These are phyloP conservation scores for Russula ochroleuca DNA, from an alignment of 768 basidiomycete species.

Conservation along the genomic window DNA sequence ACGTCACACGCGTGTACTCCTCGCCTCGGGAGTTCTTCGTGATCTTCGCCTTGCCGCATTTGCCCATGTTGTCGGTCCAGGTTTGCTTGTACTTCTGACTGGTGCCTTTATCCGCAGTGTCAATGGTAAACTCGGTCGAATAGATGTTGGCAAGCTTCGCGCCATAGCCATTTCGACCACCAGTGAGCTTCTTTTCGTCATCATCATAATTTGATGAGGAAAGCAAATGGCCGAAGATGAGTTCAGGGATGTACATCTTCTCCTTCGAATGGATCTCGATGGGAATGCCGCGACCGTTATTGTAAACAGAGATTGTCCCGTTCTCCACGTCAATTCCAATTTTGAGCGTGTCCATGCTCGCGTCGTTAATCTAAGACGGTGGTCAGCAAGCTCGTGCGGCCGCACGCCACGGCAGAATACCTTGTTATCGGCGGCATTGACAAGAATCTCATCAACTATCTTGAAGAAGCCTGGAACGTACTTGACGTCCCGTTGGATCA, in stretches of 20 bases:
- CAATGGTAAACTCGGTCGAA: constrained; percentile 91
- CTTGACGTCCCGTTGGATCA: constrained; percentile 76
- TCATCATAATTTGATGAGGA: constrained; percentile 98
- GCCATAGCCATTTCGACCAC: constrained; percentile 97
- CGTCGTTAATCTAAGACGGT: constrained; percentile 77
- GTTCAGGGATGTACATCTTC: constrained; percentile 92
- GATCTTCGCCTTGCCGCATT: constrained; percentile 85
- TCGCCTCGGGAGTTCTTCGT: constrained; percentile 84
- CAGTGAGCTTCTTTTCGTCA: constrained; percentile 96
- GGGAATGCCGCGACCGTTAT: constrained; percentile 95
- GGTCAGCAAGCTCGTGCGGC: not conserved
- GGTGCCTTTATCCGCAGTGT: constrained; percentile 86
- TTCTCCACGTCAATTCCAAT: constrained; percentile 81
- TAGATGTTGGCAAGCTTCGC: constrained; percentile 99
- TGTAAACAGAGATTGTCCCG: constrained; percentile 85
- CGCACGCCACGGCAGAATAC: constrained; percentile 41
- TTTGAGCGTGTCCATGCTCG: constrained; percentile 87
- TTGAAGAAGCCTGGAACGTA: constrained; percentile 99
- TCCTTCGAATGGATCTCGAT: constrained; percentile 93
- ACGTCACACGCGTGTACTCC: constrained; percentile 90
- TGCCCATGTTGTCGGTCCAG: constrained; percentile 91
- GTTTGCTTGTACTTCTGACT: constrained; percentile 92
- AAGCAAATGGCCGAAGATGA: constrained; percentile 94
- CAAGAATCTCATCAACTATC: constrained; percentile 98
- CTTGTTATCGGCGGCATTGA: constrained; percentile 99